Conservation (phyloP, 2,329 filamentous ascomycete species). For the Hypomyces perniciosus region DNA sequence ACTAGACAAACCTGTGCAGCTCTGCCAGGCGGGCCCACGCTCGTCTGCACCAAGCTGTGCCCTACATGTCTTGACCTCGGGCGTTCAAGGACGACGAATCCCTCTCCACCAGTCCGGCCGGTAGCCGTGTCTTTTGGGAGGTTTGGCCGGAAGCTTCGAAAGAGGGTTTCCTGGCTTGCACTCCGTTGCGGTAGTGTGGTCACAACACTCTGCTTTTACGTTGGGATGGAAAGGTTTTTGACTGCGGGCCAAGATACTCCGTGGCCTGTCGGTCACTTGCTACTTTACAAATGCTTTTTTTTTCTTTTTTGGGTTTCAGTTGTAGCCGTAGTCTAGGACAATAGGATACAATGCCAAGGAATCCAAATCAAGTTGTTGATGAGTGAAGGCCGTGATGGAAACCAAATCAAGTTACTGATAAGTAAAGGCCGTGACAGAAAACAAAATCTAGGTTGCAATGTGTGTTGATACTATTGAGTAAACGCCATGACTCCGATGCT, state of each 20-base stretch:
- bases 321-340: slow-evolving; percentile 30
- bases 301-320: slow-evolving; percentile 2
- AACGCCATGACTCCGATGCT: not conserved
- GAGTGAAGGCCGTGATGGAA: not conserved
- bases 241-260: slow-evolving; percentile 26
- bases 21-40: slow-evolving; percentile 10
- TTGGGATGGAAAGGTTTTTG: slow-evolving; percentile 19
- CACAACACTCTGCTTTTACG: slow-evolving; percentile 11
- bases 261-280: slow-evolving; percentile 31
- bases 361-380: not conserved
- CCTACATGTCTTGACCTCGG: not conserved
- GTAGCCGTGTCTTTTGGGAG: slow-evolving; percentile 16
- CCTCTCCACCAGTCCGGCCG: not conserved
- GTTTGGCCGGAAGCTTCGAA: slow-evolving; percentile 15
- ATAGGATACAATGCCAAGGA: slow-evolving; percentile 14
- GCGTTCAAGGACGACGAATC: slow-evolving; percentile 19
- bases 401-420: too few species aligned
- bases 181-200: slow-evolving; percentile 7
- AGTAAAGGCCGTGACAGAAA: too few species aligned
- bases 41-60: not conserved
- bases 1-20: slow-evolving; percentile 21
- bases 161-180: slow-evolving; percentile 4
- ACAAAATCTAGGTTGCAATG: too few species aligned
- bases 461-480: not conserved
- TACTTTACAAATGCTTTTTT: slow-evolving; percentile 14